A percentile compares a stretch with the other conserved stretches of the same genome.
phyloP scores from a whole-genome alignment of 169 alveolate species.

The Plasmodium vivax region DNA sequence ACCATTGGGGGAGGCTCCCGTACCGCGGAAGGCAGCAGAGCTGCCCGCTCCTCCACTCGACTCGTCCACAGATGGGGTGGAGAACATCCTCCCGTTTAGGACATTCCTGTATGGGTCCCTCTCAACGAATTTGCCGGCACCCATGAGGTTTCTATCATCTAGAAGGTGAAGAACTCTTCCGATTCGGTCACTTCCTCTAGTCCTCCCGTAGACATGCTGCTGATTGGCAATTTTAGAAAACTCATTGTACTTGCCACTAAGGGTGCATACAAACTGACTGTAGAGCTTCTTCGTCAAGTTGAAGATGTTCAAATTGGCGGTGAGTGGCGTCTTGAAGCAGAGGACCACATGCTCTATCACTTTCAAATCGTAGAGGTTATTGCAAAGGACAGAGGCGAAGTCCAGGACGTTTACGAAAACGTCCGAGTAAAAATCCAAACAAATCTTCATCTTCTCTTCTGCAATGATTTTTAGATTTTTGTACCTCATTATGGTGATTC shows the following conservation, averaged over 20 bases:
- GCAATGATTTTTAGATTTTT: conserved; percentile 54
- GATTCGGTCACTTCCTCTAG: background rate
- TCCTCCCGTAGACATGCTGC: background rate
- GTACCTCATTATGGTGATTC: conserved; percentile 35
- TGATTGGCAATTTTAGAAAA: conserved; percentile 53
- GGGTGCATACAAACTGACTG: conserved; percentile 32
- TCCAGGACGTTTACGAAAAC: conserved; percentile 62
- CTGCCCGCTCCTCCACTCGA: background rate
- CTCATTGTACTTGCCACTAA: conserved; percentile 24
- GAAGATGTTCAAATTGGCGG: conserved; percentile 68
- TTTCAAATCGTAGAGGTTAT: conserved; percentile 61
- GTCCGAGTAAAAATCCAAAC: conserved; percentile 71
- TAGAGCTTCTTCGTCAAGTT: conserved; percentile 45
- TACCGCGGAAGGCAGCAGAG: background rate
- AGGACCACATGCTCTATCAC: conserved; percentile 52
- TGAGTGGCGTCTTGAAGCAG: conserved; percentile 67
- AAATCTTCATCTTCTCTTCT: conserved; percentile 69
- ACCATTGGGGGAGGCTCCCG: background rate
- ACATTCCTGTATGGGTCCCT: background rate
- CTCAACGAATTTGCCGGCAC: background rate
- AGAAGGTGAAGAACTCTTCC: background rate
- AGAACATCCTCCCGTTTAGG: background rate
- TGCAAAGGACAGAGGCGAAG: conserved; percentile 71
- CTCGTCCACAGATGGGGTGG: background rate
- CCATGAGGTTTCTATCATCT: background rate